These are phyloP conservation scores for Lachnellula arida DNA, from an alignment of 2,329 filamentous ascomycete genomes.

Conservation along the genomic window DNA sequence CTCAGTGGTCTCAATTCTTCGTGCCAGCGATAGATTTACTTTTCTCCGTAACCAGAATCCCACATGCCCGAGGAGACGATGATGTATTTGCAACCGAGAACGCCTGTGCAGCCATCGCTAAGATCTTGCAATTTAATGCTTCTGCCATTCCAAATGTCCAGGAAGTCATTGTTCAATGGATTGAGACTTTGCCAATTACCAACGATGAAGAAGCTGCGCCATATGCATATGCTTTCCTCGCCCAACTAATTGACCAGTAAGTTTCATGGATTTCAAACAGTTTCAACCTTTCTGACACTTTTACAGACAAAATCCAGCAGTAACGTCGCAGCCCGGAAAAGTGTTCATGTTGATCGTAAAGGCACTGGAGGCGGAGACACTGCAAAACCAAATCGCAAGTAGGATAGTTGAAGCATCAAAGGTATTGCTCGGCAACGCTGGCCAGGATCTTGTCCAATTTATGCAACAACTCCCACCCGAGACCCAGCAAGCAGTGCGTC, in stretches of 20 bases:
- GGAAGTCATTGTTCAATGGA: conserved; percentile 76
- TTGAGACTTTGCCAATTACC: conserved; percentile 83
- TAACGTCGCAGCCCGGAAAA: conserved; percentile 71
- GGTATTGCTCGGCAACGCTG: conserved; percentile 66
- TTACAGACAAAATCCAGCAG: conserved; percentile 74
- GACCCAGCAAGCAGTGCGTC: conserved; percentile 73
- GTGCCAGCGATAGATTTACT: conserved; percentile 73
- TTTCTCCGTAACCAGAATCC: conserved; percentile 77
- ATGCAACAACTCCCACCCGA: conserved; percentile 72
- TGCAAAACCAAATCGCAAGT: conserved; percentile 77
- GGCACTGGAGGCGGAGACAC: conserved; percentile 83
- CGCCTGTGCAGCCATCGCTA: conserved; percentile 91
- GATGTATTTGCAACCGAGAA: conserved; percentile 98
- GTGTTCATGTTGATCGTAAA: conserved; percentile 82
- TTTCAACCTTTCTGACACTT: conserved; percentile 8
- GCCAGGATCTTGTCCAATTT: conserved; percentile 70
- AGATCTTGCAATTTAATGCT: conserved; percentile 89
- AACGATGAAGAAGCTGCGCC: conserved; percentile 98
- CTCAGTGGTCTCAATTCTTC: conserved; percentile 82
- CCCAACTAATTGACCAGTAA: conserved; percentile 91
- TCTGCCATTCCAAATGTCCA: conserved; percentile 71
- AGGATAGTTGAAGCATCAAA: conserved; percentile 76
- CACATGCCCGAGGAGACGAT: conserved; percentile 81
- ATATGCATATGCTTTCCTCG: conserved; percentile 89
- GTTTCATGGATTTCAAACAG: conserved; percentile 36